Evolutionary conservation across 805 yeast species (phyloP), one percentile per base, ranked within the genome.

Genomic region (Candida khao-thaluensis): DNA sequence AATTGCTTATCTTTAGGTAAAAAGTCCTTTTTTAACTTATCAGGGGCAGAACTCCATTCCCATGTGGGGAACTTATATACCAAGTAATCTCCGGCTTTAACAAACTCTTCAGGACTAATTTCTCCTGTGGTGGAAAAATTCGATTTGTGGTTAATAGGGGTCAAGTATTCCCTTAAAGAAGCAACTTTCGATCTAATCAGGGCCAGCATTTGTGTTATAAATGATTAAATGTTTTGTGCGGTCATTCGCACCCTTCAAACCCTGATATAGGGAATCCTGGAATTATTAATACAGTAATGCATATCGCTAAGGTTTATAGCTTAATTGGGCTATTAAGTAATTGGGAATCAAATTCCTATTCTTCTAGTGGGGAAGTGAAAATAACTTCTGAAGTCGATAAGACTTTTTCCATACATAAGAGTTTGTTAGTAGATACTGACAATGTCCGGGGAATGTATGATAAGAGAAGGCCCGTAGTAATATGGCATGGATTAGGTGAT

Each of bases 21-120:
- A 51, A 88, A 93, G 45, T 79, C 83, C 47, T 81, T 76, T 34
- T 53, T 62, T 37, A 65, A 52, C 31, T 42, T 51, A 37, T 58
- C 54, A 22, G 72, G 65, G 38, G 65, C 54, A 6, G 57, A 30
- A 17, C 62, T 55, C 99, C 99, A 93, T 45, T 81, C 79, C 99
- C 99, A 93, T 1, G 98, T 93, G 2, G 99, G 98, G 59, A 93
- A 93, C 69, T 84, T 86, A 61, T 80, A 82, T 22, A 82, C 90
- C 42, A 93, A 66, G 60, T 88, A 93, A 59, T 93, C 97, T 16
- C 99, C 99, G 3, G 99, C 97, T 40, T 69, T 71, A 7, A 89
- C 91, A 64, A 93, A 93, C 60, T 93, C 99, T 38, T 87, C 95
- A 1, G 99, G 99, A 1, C 96, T 86, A 37, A 93, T 82, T 58